Conservation (phyloP, 2,329 filamentous ascomycete genomes). For the Pseudogymnoascus sp. region DNA sequence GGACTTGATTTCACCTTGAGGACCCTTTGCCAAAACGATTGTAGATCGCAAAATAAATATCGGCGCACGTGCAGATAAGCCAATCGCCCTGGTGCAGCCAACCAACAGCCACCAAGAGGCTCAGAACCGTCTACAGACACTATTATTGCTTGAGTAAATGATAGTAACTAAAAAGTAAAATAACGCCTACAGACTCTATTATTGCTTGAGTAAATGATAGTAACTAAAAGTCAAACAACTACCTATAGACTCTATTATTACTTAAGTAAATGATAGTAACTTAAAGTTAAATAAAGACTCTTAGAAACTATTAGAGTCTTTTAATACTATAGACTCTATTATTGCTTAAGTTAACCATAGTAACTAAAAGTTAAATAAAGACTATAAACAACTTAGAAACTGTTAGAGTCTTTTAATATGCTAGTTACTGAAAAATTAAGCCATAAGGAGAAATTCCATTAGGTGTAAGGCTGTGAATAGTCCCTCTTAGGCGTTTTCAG, state of each 20-base stretch:
- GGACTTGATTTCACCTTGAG: not conserved
- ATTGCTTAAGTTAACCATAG: not conserved
- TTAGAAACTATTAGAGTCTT: no score
- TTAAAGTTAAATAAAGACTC: not conserved
- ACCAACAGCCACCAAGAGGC: not conserved
- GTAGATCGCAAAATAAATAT: not conserved
- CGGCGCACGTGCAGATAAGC: conserved; percentile 1
- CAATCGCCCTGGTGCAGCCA: not conserved
- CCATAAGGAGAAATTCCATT: not conserved
- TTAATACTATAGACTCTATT: not conserved
- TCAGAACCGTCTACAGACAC: no score
- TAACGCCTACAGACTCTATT: not conserved
- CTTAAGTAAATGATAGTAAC: not conserved
- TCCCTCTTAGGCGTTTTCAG: not conserved
- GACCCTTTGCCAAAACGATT: not conserved
- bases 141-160: not conserved
- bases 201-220: not conserved
- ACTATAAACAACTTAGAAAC: not conserved
- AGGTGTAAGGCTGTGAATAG: not conserved
- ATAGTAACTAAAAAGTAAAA: not conserved
- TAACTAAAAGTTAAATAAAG: not conserved
- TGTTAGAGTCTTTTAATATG: not conserved
- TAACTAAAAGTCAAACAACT: not conserved
- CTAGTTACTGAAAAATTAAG: not conserved
- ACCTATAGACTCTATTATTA: not conserved